Percentiles rank a stretch among this genome's conserved stretches.
phyloP scores from a whole-genome alignment of 495 filamentous ascomycete species.

The Penicillium bialowiezense region DNA sequence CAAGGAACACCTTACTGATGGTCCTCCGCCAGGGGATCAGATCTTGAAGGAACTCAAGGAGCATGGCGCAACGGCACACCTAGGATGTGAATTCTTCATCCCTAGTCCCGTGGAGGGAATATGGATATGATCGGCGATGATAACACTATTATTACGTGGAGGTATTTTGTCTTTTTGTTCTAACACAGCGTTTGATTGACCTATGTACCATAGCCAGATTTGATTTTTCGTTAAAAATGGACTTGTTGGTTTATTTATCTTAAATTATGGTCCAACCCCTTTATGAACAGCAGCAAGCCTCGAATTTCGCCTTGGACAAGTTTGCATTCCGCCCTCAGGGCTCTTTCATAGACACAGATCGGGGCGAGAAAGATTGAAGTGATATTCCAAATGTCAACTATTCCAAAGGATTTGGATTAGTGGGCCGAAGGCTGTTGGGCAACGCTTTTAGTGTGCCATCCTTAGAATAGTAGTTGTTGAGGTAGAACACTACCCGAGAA shows the following conservation, averaged over 20 bases:
- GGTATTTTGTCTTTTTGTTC: not conserved
- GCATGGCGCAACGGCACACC: constrained; percentile 54
- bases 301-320: no score
- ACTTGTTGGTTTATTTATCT: no score
- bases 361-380: no score
- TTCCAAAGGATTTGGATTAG: not conserved
- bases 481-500: not conserved
- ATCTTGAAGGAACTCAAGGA: constrained; percentile 67
- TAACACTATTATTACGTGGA: not conserved
- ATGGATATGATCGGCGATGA: constrained; percentile 23
- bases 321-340: no score
- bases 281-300: no score
- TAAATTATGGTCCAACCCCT: no score
- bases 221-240: no score
- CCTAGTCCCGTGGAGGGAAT: constrained; percentile 53
- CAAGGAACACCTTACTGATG: constrained; percentile 71
- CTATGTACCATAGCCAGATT: not conserved
- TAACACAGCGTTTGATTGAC: not conserved
- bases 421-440: not conserved
- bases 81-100: constrained; percentile 81
- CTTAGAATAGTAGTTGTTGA: not conserved
- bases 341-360: no score
- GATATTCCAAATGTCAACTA: no score
- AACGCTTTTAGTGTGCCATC: not conserved
- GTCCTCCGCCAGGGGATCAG: constrained; percentile 54